Evolutionary conservation across 192 early-diverging fungal genomes (phyloP), one percentile per base, ranked within the genome.

Genomic region (Podila epigama): DNA sequence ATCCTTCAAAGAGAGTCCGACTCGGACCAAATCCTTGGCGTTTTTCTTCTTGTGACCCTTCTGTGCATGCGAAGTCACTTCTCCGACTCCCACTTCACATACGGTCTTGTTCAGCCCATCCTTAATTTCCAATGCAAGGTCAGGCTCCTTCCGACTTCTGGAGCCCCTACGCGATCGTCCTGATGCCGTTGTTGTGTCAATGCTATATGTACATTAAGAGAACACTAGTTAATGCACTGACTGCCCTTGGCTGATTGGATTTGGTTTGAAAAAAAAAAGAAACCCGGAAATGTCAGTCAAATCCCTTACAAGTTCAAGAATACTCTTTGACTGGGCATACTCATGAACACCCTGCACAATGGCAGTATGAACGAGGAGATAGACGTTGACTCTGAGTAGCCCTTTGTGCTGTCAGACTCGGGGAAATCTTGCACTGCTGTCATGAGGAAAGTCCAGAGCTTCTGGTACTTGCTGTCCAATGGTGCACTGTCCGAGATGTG

Each of bases 271-370:
- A 64, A 41, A 50, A 44, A 18, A n/a, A 36, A 57, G 35, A 58
- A 50, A 16, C 5, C 11, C 25, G 33, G 32, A 55, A 15, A 18
- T 51, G 18, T 51, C 34, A 36, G 25, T 32, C 36, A 35, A 59
- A 58, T 66, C 37, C 10, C 40, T 66, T 73, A 73, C 39, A 73
- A 73, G 70, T 73, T 66, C 50, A 73, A 60, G 58, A 61, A 39
- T 9, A 54, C 58, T 53, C 57, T 60, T 35, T 65, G 22, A 3
- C 28, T 15, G 25, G 69, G 56, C 28, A 53, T 60, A 34, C 55
- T 32, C 54, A 70, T 70, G 33, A 65, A 72, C 15, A 60, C 62
- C n/a, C 62, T 72, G 56, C 70, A 73, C 8, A 73, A 42, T 37
- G 57, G 70, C 50, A 66, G 39, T 28, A 66, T 73, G 39, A 61